Percentiles rank a stretch among this genome's conserved stretches.
Conservation (phyloP, 495 filamentous ascomycete genomes). For the Aspergillus sparsus region DNA sequence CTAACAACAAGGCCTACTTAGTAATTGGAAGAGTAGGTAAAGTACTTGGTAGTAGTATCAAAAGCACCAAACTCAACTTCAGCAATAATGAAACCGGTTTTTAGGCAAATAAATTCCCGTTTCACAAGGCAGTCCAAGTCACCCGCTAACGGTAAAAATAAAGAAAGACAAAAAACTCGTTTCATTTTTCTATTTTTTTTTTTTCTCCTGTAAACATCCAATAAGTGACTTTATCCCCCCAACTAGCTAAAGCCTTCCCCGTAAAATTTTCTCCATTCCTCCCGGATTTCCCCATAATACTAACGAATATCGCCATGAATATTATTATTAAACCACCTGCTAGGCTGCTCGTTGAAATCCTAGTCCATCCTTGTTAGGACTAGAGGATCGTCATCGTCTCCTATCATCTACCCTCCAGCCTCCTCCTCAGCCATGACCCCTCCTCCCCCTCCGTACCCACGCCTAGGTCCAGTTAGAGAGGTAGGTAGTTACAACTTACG, state of each 20-base stretch:
- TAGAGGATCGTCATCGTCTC: not conserved
- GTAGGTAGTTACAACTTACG: too few species aligned
- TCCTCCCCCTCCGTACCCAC: not conserved
- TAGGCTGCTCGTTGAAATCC: too few species aligned
- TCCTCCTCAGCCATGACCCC: not conserved
- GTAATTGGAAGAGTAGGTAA: too few species aligned
- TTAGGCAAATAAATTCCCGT: too few species aligned
- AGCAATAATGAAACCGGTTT: too few species aligned
- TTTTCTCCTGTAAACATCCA: not conserved
- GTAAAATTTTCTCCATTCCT: constrained; percentile 5
- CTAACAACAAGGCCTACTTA: too few species aligned
- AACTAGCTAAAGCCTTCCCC: not conserved
- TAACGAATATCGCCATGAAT: not conserved
- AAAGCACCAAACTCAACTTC: too few species aligned
- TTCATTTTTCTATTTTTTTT: not conserved
- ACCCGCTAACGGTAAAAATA: too few species aligned
- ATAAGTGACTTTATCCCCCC: not conserved
- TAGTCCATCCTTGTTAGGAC: not conserved
- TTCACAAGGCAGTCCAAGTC: too few species aligned
- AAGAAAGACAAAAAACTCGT: too few species aligned
- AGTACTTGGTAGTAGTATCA: too few species aligned
- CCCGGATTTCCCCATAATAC: constrained; percentile 3
- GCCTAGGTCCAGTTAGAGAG: not conserved
- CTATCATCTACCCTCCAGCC: not conserved
- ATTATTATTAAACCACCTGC: too few species aligned